These are phyloP conservation scores for Takakia lepidozioides DNA, from an alignment of 225 moss, liverwort and hornwort genomes.

Conservation along the genomic window DNA sequence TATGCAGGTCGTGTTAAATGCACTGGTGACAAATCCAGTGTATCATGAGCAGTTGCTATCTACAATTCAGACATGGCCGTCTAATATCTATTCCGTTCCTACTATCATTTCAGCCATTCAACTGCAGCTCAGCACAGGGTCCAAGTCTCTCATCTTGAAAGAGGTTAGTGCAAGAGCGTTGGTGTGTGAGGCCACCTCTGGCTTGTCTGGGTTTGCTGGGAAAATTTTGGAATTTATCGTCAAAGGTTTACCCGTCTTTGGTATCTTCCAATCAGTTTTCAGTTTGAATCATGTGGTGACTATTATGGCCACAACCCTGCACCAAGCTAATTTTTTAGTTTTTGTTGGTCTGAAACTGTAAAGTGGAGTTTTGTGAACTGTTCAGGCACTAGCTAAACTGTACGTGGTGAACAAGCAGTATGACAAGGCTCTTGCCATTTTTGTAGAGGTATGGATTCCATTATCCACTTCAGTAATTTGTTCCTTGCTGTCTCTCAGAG, in stretches of 20 bases:
- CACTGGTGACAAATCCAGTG: constrained; percentile 81
- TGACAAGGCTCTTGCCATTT: constrained; percentile 66
- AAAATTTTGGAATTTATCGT: too few species aligned
- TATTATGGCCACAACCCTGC: too few species aligned
- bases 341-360: not conserved
- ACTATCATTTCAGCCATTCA: constrained; percentile 88
- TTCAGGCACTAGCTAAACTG: constrained; percentile 81
- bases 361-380: too few species aligned
- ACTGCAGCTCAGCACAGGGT: constrained; percentile 81
- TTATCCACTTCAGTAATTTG: too few species aligned
- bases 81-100: constrained; percentile 77
- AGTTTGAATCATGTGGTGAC: not conserved
- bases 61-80: constrained; percentile 83
- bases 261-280: too few species aligned
- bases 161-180: too few species aligned
- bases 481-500: too few species aligned
- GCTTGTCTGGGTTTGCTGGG: too few species aligned
- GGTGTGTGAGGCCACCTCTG: too few species aligned
- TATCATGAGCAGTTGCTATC: constrained; percentile 80
- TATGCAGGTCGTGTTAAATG: constrained; percentile 90
- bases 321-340: too few species aligned
- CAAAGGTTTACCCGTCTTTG: too few species aligned
- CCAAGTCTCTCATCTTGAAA: constrained; percentile 58
- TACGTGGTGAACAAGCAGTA: constrained; percentile 74
- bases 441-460: constrained; percentile 68